Base-by-base conservation (phyloP, 23 red algal species). In the Gracilaria vermiculophylla region DNA sequence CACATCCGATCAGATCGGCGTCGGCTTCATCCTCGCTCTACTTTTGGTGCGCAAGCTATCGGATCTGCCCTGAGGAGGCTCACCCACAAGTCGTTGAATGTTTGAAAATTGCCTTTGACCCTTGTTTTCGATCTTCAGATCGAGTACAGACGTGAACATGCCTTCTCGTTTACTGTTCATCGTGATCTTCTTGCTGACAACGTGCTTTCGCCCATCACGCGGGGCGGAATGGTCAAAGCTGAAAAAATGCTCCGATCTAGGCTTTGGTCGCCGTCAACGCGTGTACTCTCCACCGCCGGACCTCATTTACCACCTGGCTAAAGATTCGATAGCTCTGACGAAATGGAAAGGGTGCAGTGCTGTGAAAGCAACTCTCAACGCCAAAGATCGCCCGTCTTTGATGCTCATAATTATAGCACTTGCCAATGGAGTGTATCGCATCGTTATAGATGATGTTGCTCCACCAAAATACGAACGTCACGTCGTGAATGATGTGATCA, bases 181-280 rank as follows among this genome's bases (percentile, higher is more conserved):
- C 10, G 21, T 55, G 39, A 56, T 78, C 39, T 34, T 32, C 24
- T 41, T 78, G 23, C 10, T 57, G 31, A 53, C 54, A 35, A 57
- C 35, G 34, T 52, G 14, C 48, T 29, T 62, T 42, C 47, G 36
- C 34, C 29, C 78, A 60, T 47, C 83, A 25, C 5, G 13, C 13
- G 88, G 78, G n/a, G 48, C 78, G 16, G 76, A 92, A 64, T 92
- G 88, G 88, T 81, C 64, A 3, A 82, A 92, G 31, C 40, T 92
- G 20, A 92, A 92, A 44, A 74, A 61, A 33, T 92, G 88, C 45
- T 70, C 57, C 29, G 77, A 92, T 51, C 36, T 83, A 12, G 65
- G 76, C 45, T 92, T 92, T 83, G 62, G 88, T 60, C 88, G 88
- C 4, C 88, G 88, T 75, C 88, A 92, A 32, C 75, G 88, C 6